Evolutionary conservation across 2,329 filamentous ascomycete species (phyloP).

Genomic region (Fusarium tricinctum): DNA sequence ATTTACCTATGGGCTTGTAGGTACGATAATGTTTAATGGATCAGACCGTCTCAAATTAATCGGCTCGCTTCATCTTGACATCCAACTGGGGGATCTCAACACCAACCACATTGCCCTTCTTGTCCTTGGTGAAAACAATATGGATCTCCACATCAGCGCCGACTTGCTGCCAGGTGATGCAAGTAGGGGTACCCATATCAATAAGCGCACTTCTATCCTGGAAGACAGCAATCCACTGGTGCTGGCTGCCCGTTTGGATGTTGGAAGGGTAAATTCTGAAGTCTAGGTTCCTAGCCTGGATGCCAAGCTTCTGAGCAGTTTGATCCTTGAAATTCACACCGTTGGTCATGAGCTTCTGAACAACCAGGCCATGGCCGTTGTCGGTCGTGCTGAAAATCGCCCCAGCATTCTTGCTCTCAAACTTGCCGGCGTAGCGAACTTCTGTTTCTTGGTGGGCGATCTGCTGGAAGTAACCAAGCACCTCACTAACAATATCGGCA

Average conservation of each 20-base stretch:
- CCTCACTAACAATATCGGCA: constrained; percentile 52
- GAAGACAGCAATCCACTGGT: constrained; percentile 52
- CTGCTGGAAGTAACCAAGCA: constrained; percentile 19
- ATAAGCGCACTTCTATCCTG: constrained; percentile 51
- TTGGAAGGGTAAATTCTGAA: constrained; percentile 53
- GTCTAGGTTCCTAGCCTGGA: constrained; percentile 45
- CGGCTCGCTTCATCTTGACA: background rate
- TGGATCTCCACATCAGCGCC: constrained; percentile 25
- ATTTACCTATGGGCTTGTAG: background rate
- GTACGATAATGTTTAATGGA: accelerated
- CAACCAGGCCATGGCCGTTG: constrained; percentile 48
- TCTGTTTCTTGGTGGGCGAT: constrained; percentile 34
- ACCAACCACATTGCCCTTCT: background rate
- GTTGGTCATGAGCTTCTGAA: constrained; percentile 30
- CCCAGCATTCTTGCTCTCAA: background rate
- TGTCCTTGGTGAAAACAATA: constrained; percentile 16
- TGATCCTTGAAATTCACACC: constrained; percentile 39
- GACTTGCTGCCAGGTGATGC: constrained; percentile 51
- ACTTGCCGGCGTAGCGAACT: constrained; percentile 26
- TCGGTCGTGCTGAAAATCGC: constrained; percentile 32
- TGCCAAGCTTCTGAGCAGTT: constrained; percentile 38
- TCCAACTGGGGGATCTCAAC: constrained; percentile 31
- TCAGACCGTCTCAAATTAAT: accelerated
- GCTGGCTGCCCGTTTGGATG: constrained; percentile 28
- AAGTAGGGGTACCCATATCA: constrained; percentile 54